A percentile compares a stretch with the other conserved stretches of the same genome.
phyloP scores from a whole-genome alignment of 2,329 filamentous ascomycete species.

The Mycocentrospora acerina region DNA sequence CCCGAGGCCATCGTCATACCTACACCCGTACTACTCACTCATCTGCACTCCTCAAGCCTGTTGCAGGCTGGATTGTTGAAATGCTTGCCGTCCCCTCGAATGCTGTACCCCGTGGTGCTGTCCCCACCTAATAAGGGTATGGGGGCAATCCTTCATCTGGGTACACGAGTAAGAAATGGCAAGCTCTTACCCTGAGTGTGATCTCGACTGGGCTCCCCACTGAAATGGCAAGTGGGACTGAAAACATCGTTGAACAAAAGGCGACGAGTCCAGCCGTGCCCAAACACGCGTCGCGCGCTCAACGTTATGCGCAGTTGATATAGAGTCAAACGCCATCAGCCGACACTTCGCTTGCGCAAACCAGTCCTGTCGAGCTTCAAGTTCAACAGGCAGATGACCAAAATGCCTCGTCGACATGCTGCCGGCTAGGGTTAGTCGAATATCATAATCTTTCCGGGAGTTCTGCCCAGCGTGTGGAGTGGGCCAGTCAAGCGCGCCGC shows the following conservation, averaged over 20 bases:
- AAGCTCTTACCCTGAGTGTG: too few relatives aligned
- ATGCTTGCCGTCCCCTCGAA: too few relatives aligned
- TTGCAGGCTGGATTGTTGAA: too few relatives aligned
- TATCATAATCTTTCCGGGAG: constrained; percentile 24
- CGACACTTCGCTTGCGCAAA: neutral
- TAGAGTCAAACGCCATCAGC: neutral
- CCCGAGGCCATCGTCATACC: neutral
- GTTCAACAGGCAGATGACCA: neutral
- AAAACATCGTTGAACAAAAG: neutral
- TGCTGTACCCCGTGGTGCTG: too few relatives aligned
- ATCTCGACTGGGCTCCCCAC: too few relatives aligned
- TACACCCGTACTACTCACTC: neutral
- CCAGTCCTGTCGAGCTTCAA: neutral
- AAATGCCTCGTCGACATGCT: neutral
- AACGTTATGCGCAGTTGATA: neutral
- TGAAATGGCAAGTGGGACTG: too few relatives aligned
- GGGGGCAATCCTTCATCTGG: too few relatives aligned
- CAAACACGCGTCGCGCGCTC: neutral
- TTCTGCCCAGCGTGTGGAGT: constrained; percentile 18
- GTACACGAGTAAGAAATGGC: too few relatives aligned
- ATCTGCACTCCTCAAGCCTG: too few relatives aligned
- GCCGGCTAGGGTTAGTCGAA: constrained; percentile 4
- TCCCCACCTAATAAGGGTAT: too few relatives aligned
- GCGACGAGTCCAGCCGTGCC: neutral
- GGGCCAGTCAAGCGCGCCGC: constrained; percentile 16